phyloP scores from a whole-genome alignment of 768 basidiomycete genomes.

The Leccinum longicurvipes region DNA sequence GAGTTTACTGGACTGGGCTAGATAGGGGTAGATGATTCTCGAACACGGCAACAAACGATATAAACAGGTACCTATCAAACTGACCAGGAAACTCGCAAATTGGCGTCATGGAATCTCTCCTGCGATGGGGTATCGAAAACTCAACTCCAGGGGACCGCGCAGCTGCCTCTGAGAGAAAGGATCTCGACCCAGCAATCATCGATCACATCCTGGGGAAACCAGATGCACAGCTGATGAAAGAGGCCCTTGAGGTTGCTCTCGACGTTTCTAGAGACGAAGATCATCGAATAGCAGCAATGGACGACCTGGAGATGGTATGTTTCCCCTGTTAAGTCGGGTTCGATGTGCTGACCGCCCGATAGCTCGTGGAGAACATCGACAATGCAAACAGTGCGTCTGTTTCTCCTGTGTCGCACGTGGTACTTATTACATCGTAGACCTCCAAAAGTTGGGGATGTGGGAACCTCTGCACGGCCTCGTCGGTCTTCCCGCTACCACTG shows the following conservation, averaged over 20 bases:
- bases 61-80: background rate
- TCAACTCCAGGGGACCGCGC: conserved; percentile 39
- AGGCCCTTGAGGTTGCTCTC: conserved; percentile 61
- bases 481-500: conserved; percentile 48
- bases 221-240: conserved; percentile 82
- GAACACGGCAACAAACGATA: background rate
- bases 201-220: conserved; percentile 83
- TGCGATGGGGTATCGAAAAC: conserved; percentile 82
- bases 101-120: conserved; percentile 63
- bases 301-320: conserved; percentile 86
- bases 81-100: background rate
- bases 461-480: conserved; percentile 66
- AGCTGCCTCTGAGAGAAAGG: conserved; percentile 37
- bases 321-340: background rate
- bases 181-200: conserved; percentile 80
- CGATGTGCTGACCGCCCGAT: background rate
- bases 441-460: conserved; percentile 77
- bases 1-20: conserved; percentile 9
- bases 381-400: conserved; percentile 68
- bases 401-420: background rate
- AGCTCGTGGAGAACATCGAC: conserved; percentile 87
- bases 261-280: conserved; percentile 55
- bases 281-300: conserved; percentile 65
- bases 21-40: conserved; percentile 16
- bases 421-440: conserved; percentile 44